Evolutionary conservation across 257 asterid genomes (phyloP), one percentile per base, ranked within the genome.

Genomic region (Solanum lycopersicoides): DNA sequence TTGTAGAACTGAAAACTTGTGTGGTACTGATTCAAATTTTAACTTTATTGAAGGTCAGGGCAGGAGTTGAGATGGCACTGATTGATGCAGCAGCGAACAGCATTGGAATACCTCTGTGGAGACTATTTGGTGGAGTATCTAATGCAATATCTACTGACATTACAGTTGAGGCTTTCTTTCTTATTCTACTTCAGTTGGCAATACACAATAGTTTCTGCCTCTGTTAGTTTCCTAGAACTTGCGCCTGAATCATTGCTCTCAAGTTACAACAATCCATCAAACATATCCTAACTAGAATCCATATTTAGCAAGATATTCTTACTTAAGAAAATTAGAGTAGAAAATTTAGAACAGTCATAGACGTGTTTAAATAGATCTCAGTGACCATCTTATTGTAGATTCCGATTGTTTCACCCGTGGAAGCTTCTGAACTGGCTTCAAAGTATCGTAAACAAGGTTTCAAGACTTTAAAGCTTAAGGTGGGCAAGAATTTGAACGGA

Each of bases 51-150:
- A 92, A 96, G 99, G 99, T 94, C 88, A 92, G 99, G 90, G 99
- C 98, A 84, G 98, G 99, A 87, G 92, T 96, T 45, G 98, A 96
- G 94, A 96, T 96, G 99, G 99, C 99, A 85, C 87, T 96, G 91
- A 96, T 95, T 86, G 98, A 96, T 91, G 99, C 99, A 87, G 97
- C 91, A 69, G 96, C 99, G 13, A 89, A 93, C 92, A 95, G 98
- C 91, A 92, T 91, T 34, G 96, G 98, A 80, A 88, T 93, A 87
- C 99, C 99, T 86, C 87, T 96, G 42, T 96, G 99, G 99, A 94
- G 96, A 92, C 92, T 96, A 73, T 95, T 94, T 90, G 98, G 98
- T 82, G 99, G 98, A 92, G 93, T 88, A 87, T 96, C 99, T 30
- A 89, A 92, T 84, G 42, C 92, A 50, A 92, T 96, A 86, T 90